Base-by-base conservation (phyloP, 176 grass and related monocot genomes). In the Thalia dealbata region DNA sequence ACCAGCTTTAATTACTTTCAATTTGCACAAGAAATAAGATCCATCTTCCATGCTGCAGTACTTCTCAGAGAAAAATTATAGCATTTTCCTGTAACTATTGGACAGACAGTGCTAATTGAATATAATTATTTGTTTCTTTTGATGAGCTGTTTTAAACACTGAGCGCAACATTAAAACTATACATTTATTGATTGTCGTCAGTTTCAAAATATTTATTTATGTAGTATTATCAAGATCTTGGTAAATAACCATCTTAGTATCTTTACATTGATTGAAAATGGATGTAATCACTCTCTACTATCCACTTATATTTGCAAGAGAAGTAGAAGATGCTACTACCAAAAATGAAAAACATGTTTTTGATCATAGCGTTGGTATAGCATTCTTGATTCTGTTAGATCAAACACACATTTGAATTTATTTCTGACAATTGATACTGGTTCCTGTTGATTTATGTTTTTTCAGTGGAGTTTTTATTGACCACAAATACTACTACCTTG, bases 381-480 rank as follows among this genome's bases (percentile, higher is more conserved):
- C 11, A 13, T 48, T 48, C 45, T 48, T 10, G 11, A 66, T 12
- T 30, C 13, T 30, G 16, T 28, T 72, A 23, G 70, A 52, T 52
- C 32, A 44, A 13, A 9, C n/a, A 13, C 10, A 44, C 35, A 69
- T 22, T 50, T 56, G 26, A 51, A 26, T 56, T 58, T 46, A 32
- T 22, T 43, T 50, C 16, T 76, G 64, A 74, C 56, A 78, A 10
- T 81, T 30, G 58, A 69, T 13, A 29, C 48, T 80, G 14, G 67
- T 58, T 73, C 77, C 85, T 65, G 1, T 72, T 76, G 74, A 58
- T 82, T 76, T 61, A n/a, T n/a, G n/a, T n/a, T 76, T 64, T 77
- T 85, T 86, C 81, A 99, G 95, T 87, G 95, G 95, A 19, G 81
- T 99, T 10, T 99, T 99, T 84, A 99, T 99, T 69, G 91, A 81